Conservation (phyloP, 169 alveolate species). For the Eimeria sp. region DNA sequence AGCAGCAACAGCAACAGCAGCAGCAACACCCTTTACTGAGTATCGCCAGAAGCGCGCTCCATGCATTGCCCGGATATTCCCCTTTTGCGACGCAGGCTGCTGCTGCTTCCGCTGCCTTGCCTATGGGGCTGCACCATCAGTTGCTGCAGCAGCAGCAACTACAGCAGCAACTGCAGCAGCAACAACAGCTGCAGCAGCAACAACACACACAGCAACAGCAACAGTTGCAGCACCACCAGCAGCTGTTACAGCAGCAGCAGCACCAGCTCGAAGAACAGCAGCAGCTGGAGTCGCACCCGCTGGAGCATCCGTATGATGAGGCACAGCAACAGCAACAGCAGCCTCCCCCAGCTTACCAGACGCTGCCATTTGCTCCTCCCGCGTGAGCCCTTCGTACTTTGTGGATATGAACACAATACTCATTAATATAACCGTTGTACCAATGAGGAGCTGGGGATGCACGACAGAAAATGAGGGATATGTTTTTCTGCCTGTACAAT, state of each 20-base stretch:
- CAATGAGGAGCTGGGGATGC: not conserved
- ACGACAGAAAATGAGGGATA: not conserved
- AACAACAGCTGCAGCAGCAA: slow-evolving; percentile 66
- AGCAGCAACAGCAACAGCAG: slow-evolving; percentile 43
- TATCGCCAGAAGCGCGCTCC: slow-evolving; percentile 62
- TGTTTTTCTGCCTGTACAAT: not conserved
- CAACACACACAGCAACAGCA: slow-evolving; percentile 45
- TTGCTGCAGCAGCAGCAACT: slow-evolving; percentile 63
- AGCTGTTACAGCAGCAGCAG: slow-evolving; percentile 62
- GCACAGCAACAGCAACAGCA: slow-evolving; percentile 51
- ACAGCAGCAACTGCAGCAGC: slow-evolving; percentile 49
- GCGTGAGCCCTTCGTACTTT: not conserved
- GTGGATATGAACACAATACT: not conserved
- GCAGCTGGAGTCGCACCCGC: slow-evolving; percentile 17
- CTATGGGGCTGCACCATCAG: slow-evolving; percentile 72
- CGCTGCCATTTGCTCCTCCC: slow-evolving; percentile 56
- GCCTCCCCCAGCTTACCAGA: slow-evolving; percentile 50
- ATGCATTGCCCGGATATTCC: slow-evolving; percentile 64
- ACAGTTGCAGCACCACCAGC: slow-evolving; percentile 44
- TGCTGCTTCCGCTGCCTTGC: slow-evolving; percentile 48
- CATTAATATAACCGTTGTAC: not conserved
- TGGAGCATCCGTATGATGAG: slow-evolving; percentile 7
- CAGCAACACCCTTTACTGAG: slow-evolving; percentile 59
- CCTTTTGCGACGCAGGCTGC: slow-evolving; percentile 66
- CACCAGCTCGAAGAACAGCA: slow-evolving; percentile 59